These are phyloP conservation scores for Pleomassaria siparia DNA, from an alignment of 2,329 filamentous ascomycete species.

Conservation along the genomic window DNA sequence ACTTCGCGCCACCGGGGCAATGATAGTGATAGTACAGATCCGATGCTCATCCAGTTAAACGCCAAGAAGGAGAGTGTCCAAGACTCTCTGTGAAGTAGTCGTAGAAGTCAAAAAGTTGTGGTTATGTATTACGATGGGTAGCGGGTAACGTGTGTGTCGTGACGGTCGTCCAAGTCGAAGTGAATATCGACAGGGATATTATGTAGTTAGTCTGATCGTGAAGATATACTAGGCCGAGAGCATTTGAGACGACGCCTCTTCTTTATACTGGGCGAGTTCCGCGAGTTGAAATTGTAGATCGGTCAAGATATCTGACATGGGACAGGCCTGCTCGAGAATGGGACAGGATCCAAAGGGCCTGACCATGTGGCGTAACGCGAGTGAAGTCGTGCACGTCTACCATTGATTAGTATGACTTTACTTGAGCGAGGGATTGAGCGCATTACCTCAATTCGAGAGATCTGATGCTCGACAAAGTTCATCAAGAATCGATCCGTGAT, in stretches of 20 bases:
- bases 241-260: constrained; percentile 23
- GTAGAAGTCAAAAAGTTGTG: neutral
- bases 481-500: constrained; percentile 85
- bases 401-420: constrained; percentile 20
- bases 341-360: constrained; percentile 64
- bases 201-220: constrained; percentile 4
- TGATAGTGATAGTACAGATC: constrained; percentile 9
- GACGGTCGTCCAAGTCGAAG: constrained; percentile 11
- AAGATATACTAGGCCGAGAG: constrained; percentile 13
- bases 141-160: constrained; percentile 12
- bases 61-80: neutral
- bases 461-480: constrained; percentile 91
- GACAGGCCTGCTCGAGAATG: constrained; percentile 72
- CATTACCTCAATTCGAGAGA: constrained; percentile 90
- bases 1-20: constrained; percentile 8
- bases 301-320: constrained; percentile 72
- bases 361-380: constrained; percentile 77
- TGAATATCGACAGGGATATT: constrained; percentile 4
- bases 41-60: constrained; percentile 1
- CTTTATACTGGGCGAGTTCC: constrained; percentile 57
- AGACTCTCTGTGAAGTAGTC: neutral
- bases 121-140: neutral
- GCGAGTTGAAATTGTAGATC: constrained; percentile 63
- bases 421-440: neutral
- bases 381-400: constrained; percentile 78